Evolutionary conservation across 202 grass and related monocot genomes (phyloP), one percentile per base, ranked within the genome.

Genomic region (Carex arenaria): DNA sequence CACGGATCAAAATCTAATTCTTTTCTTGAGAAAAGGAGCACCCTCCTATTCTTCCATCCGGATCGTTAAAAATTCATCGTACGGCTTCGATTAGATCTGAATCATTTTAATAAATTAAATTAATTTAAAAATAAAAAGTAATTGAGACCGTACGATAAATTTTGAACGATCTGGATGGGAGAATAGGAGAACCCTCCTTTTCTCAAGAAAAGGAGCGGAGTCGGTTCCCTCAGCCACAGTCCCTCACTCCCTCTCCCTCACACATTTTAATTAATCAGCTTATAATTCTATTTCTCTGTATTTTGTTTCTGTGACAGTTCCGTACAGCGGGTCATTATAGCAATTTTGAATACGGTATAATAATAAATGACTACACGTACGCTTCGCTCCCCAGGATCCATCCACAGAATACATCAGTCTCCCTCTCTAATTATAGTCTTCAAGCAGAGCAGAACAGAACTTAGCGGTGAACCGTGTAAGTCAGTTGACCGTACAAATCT

Each of bases 391-490:
- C 26, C 6, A 7, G 14, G 30, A 75, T 31, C 23, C 70, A 1
- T 1, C 11, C 47, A 77, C 72, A 77, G 36, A 57, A 5, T 55
- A 56, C 36, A 38, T 43, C 7, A 9, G 42, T 43, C 42, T 9
- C 43, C 43, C 43, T 55, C 52, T 36, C 51, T 77, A 77, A 57
- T 77, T 34, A 77, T 57, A 77, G 72, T 77, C 11, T 77, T 8
- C 7, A 15, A 56, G 51, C 72, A 77, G 72, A 77, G 18, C 72
- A 57, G 72, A 77, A 32, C 72, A 57, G 72, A 77, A 32, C 34
- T 77, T 57, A 77, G 28, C 72, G 72, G 14, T 36, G 72, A 30
- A 20, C 45, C 20, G 45, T 73, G 1, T 30, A 43, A 3, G 70
- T 11, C 17, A 13, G 5, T 3, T 15, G 49, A 32, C 72, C 72